Percentiles rank a stretch among this genome's conserved stretches.
phyloP scores from a whole-genome alignment of 371 early-diverging fungal genomes.

The Rhizopus microsporus region DNA sequence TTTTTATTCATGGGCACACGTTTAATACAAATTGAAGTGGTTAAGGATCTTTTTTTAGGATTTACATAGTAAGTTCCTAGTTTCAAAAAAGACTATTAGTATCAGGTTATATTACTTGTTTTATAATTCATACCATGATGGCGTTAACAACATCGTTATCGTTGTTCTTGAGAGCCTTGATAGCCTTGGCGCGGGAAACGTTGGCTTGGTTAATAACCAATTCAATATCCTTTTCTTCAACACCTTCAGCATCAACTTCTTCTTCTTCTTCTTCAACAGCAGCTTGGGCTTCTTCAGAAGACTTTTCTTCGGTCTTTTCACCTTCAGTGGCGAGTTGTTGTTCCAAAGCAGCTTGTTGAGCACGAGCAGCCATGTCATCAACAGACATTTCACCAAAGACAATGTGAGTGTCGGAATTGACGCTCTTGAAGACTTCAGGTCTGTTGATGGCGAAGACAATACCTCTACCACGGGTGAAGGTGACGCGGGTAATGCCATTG shows the following conservation, averaged over 20 bases:
- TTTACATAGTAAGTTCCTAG: constrained; percentile 37
- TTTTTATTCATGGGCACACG: no score
- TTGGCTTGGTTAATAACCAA: constrained; percentile 91
- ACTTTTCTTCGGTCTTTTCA: constrained; percentile 47
- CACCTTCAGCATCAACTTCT: constrained; percentile 71
- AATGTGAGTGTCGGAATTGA: constrained; percentile 90
- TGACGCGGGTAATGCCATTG: constrained; percentile 87
- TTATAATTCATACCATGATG: constrained; percentile 74
- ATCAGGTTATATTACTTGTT: neutral
- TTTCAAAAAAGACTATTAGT: neutral
- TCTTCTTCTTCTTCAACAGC: constrained; percentile 63
- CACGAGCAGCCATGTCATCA: constrained; percentile 84
- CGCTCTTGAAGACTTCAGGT: constrained; percentile 94
- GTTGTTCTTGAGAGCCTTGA: constrained; percentile 88
- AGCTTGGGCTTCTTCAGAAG: constrained; percentile 52
- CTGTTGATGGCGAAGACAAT: constrained; percentile 86
- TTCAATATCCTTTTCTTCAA: constrained; percentile 91
- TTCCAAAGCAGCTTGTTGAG: constrained; percentile 68
- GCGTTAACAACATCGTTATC: constrained; percentile 94
- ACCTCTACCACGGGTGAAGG: constrained; percentile 83
- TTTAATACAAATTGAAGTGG: constrained; percentile 1
- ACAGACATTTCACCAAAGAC: constrained; percentile 95
- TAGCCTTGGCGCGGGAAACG: constrained; percentile 86
- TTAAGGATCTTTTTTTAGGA: constrained; percentile 1
- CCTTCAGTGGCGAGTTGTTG: constrained; percentile 59